These are phyloP conservation scores for Marasmius oreades DNA, from an alignment of 1,284 basidiomycete genomes.

Conservation along the genomic window DNA sequence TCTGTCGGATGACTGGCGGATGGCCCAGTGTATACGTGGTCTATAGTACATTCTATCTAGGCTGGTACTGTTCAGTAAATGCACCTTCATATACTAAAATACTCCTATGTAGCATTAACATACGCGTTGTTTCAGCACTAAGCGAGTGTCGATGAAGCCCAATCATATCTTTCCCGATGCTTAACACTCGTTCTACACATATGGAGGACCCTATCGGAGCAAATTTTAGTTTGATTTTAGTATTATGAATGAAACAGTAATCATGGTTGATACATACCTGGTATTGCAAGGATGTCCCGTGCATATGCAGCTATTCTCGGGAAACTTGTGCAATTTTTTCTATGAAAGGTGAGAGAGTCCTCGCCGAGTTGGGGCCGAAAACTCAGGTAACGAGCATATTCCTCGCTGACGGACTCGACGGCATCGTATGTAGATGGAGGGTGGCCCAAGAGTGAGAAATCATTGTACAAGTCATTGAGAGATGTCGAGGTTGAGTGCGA, in stretches of 20 bases:
- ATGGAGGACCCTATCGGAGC: not conserved
- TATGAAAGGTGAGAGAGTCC: not conserved
- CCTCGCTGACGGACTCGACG: not conserved
- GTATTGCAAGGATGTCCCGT: not conserved
- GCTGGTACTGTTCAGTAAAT: not conserved
- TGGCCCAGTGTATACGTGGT: too few species aligned
- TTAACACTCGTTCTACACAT: not conserved
- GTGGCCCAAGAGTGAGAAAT: not conserved
- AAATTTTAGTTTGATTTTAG: not conserved
- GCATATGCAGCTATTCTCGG: constrained; percentile 1
- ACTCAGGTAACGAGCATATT: not conserved
- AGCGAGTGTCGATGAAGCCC: not conserved
- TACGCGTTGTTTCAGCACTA: not conserved
- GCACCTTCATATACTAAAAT: not conserved
- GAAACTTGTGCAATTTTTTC: not conserved
- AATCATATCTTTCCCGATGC: constrained; percentile 2
- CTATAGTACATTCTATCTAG: too few species aligned
- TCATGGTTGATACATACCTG: not conserved
- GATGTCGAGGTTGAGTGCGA: not conserved
- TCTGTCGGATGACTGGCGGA: too few species aligned
- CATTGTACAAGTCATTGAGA: not conserved
- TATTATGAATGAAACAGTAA: not conserved
- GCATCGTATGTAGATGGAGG: not conserved
- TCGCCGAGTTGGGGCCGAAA: not conserved
- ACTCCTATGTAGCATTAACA: not conserved